phyloP scores from a whole-genome alignment of 441 rosid genomes.

The Isatis lusitanica region DNA sequence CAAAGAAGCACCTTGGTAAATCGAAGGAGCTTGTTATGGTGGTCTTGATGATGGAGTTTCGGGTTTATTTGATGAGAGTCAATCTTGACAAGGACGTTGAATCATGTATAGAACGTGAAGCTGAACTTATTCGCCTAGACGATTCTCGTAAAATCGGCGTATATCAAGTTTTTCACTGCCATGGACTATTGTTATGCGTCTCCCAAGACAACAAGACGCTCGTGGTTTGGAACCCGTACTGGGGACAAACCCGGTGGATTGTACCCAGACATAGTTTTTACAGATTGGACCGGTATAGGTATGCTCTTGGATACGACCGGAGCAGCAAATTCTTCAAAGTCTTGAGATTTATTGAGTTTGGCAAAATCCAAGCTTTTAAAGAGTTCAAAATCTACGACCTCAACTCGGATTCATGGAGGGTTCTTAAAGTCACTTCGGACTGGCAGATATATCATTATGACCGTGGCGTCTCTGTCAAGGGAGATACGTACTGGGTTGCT shows the following conservation, averaged over 20 bases:
- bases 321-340: neutral
- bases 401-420: neutral
- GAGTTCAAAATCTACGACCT: neutral
- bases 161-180: neutral
- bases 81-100: neutral
- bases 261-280: neutral
- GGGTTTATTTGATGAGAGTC: neutral
- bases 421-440: neutral
- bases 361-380: neutral
- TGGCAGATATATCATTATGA: neutral
- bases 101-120: neutral
- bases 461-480: neutral
- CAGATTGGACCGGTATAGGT: neutral
- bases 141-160: neutral
- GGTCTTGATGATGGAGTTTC: neutral
- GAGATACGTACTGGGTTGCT: neutral
- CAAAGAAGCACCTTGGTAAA: neutral
- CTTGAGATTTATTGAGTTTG: neutral
- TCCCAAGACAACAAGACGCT: neutral
- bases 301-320: neutral
- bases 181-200: neutral
- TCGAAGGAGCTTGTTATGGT: neutral
- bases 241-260: neutral
- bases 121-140: neutral
- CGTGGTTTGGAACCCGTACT: constrained; percentile 2